Base-by-base conservation (phyloP, 108 stramenopile species). In the Skeletonema costatum region DNA sequence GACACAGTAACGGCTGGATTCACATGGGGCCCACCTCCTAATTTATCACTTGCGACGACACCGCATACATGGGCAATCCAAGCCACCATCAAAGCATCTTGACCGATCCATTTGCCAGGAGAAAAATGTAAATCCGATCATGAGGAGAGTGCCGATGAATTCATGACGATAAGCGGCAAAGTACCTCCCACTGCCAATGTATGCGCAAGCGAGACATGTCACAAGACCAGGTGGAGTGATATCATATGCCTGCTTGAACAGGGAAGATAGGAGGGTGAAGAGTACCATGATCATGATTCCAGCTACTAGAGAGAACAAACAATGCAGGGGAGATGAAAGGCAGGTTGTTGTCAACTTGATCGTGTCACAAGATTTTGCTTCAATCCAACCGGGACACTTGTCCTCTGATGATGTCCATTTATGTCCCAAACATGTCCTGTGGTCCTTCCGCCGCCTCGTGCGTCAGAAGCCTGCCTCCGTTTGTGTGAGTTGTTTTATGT, bases 21-120 rank as follows among this genome's bases (percentile, higher is more conserved):
- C 36, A 88, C 87, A 33, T 90, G 86, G 4, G 60, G 84, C 46
- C 87, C 89, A n/a, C 92, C 92, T 11, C 90, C 85, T 58, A 93
- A 73, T 42, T 86, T 91, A 72, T 96, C n/a, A n/a, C n/a, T n/a
- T n/a, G n/a, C n/a, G n/a, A n/a, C n/a, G n/a, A n/a, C 93, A 61
- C 96, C 96, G 30, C 84, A 58, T 3, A 80, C 80, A 67, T 96
- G 96, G 29, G 87, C 71, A 12, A 75, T 46, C 93, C 95, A 96
- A 31, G 93, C 95, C 11, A 91, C 70, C 32, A 70, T 33, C 39
- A 83, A 31, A 8, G 73, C 73, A 44, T 90, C 87, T 41, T 73
- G 39, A 7, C 90, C 90, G 31, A 92, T 87, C 95, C 95, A 96
- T 74, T 93, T 96, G 36, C 95, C 95, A 32, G 95, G 90, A 11